Percentiles rank a stretch among this genome's conserved stretches.
Conservation (phyloP, 495 filamentous ascomycete genomes). For the Lophium mytilinum region DNA sequence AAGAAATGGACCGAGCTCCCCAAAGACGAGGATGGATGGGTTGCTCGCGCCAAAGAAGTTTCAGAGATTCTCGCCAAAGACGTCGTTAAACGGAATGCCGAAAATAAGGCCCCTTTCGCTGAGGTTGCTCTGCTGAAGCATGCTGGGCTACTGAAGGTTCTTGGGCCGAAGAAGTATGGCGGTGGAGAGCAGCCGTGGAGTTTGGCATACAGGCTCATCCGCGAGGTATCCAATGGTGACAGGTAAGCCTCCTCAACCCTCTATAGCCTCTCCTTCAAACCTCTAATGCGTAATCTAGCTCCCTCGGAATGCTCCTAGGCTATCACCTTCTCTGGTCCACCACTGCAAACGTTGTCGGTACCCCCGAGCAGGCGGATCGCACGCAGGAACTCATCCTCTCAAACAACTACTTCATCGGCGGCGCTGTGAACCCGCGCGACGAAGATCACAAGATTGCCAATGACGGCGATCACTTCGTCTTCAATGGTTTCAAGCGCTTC, state of each 20-base stretch:
- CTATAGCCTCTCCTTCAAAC: not conserved
- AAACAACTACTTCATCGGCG: slow-evolving; percentile 55
- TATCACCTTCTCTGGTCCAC: slow-evolving; percentile 56
- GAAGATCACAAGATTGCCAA: slow-evolving; percentile 46
- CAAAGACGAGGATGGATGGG: slow-evolving; percentile 39
- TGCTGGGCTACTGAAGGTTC: slow-evolving; percentile 46
- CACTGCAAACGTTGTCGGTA: slow-evolving; percentile 49
- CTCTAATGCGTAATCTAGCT: slow-evolving; percentile 1
- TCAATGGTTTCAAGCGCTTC: slow-evolving; percentile 53
- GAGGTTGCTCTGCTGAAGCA: slow-evolving; percentile 51
- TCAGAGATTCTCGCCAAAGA: slow-evolving; percentile 45
- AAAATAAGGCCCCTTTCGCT: slow-evolving; percentile 48
- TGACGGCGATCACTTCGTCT: slow-evolving; percentile 45
- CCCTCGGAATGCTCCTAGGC: slow-evolving; percentile 51
- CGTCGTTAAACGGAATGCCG: slow-evolving; percentile 45
- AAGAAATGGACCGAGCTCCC: slow-evolving; percentile 42
- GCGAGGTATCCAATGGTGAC: slow-evolving; percentile 52
- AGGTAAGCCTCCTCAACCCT: slow-evolving; percentile 29
- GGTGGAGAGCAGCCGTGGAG: slow-evolving; percentile 52
- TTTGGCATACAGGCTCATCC: slow-evolving; percentile 47
- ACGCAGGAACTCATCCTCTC: slow-evolving; percentile 44
- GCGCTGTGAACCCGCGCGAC: slow-evolving; percentile 56
- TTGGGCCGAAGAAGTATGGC: slow-evolving; percentile 48
- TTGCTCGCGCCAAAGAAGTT: slow-evolving; percentile 45
- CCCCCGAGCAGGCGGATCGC: slow-evolving; percentile 46